Base-by-base conservation (phyloP, 805 yeast genomes). In the Torulaspora franciscae region DNA sequence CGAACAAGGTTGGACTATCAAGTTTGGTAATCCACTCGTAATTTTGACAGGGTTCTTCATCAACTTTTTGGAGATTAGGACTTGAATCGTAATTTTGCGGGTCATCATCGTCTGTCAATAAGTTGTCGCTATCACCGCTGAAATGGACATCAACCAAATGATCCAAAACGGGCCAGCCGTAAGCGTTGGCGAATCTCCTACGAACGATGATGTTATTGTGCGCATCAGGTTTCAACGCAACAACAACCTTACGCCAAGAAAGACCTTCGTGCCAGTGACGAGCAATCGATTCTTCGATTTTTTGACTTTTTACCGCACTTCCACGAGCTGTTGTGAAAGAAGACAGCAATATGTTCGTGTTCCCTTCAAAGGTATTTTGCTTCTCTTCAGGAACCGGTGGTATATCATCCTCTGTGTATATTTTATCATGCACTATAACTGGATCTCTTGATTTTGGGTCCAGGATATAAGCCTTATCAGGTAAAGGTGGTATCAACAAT, bases 121-220 rank as follows among this genome's bases (percentile, higher is more conserved):
- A 19, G 7, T 10, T 17, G n/a, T 28, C 41, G 26, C 42, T 51
- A 14, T 46, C 43, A 8, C 54, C 56, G 26, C 40, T 58, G 61
- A 85, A 85, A 67, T 85, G 93, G 40, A 74, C 71, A 10, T 71
- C 68, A 1, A 81, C 76, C 48, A 85, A 58, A 44, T 60, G 93
- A 47, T 84, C 89, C 37, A 85, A 68, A 0, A 84, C 86, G 1
- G 78, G 80, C 95, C 95, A 85, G 1, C 95, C 95, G 64, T 80
- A 85, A 0, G 91, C 93, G 66, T 85, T 85, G 1, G 86, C 73
- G 64, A 83, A 83, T 44, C 82, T 65, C 56, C 90, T 69, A 51
- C 93, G 65, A 0, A 84, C 90, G 30, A 83, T 69, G 26, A 84
- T 82, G 54, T 83, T 84, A 54, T 84, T 84, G 57, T 83, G 91